These are phyloP conservation scores for Fusarium duplospermum DNA, from an alignment of 2,329 filamentous ascomycete species.

Conservation along the genomic window DNA sequence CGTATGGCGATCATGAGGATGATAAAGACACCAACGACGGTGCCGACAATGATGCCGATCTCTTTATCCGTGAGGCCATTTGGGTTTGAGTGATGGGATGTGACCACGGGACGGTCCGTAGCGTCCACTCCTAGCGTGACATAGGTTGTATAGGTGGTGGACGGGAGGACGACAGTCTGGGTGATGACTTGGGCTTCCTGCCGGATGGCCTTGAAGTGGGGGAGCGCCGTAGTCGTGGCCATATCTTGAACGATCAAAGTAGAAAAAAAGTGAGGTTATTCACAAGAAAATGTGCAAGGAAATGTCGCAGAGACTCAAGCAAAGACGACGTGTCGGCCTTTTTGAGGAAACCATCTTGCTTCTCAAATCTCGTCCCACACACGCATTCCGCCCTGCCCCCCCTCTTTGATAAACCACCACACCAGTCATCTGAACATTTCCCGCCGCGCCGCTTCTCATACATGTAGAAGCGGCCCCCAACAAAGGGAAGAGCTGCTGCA, in stretches of 20 bases:
- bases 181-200: slow-evolving; percentile 49
- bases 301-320: background rate
- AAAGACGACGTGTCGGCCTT: slow-evolving; percentile 17
- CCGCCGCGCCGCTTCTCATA: slow-evolving; percentile 4
- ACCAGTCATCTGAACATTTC: slow-evolving; percentile 37
- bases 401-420: slow-evolving; percentile 13
- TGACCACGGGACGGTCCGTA: slow-evolving; percentile 23
- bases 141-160: slow-evolving; percentile 52
- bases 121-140: slow-evolving; percentile 46
- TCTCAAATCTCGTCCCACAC: slow-evolving; percentile 15
- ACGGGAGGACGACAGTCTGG: slow-evolving; percentile 50
- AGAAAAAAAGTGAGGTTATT: slow-evolving; percentile 31
- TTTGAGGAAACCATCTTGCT: slow-evolving; percentile 18
- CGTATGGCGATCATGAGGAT: slow-evolving; percentile 49
- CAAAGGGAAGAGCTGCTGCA: slow-evolving; percentile 2
- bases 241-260: slow-evolving; percentile 1
- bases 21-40: slow-evolving; percentile 52
- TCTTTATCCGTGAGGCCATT: slow-evolving; percentile 49
- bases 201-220: slow-evolving; percentile 35
- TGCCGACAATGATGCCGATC: slow-evolving; percentile 56
- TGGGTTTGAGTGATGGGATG: slow-evolving; percentile 23
- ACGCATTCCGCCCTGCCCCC: slow-evolving; percentile 24
- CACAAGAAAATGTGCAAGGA: slow-evolving; percentile 29
- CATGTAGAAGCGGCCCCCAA: slow-evolving; percentile 13
- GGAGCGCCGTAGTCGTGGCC: slow-evolving; percentile 9